These are phyloP conservation scores for Huntiella decipiens DNA, from an alignment of 2,329 filamentous ascomycete genomes.

Conservation along the genomic window DNA sequence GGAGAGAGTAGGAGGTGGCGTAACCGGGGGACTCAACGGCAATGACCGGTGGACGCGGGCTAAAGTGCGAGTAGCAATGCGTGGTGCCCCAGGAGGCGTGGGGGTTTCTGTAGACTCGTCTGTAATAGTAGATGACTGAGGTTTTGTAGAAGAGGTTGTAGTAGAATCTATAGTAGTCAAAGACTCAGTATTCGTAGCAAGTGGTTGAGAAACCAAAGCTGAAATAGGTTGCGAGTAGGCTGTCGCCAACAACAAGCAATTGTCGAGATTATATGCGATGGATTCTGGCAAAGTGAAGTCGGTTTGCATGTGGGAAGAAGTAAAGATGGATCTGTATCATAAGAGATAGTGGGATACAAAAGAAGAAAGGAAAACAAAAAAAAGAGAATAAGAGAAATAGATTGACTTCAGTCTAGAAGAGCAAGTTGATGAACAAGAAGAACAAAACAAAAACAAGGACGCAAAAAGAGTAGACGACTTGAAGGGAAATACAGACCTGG, in stretches of 20 bases:
- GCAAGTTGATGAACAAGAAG: neutral
- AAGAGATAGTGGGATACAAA: neutral
- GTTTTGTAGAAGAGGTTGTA: neutral
- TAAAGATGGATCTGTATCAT: neutral
- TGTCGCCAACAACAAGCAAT: too few relatives aligned
- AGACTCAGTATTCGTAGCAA: neutral
- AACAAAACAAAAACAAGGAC: neutral
- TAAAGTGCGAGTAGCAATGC: neutral
- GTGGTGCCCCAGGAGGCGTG: neutral
- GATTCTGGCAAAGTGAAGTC: neutral
- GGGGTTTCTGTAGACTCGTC: neutral
- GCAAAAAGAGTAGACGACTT: neutral
- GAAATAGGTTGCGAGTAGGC: neutral
- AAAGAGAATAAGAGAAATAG: neutral
- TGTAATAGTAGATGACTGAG: too few relatives aligned
- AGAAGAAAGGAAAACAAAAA: neutral
- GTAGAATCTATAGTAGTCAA: neutral
- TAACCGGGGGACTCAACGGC: neutral
- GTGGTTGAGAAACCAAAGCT: neutral
- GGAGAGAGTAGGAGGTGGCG: neutral
- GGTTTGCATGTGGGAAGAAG: neutral
- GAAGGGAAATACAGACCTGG: too few relatives aligned
- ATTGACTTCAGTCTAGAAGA: neutral
- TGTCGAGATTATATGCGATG: too few relatives aligned
- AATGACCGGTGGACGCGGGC: neutral